Evolutionary conservation across 2,329 filamentous ascomycete genomes (phyloP).

Genomic region (Alternaria sp.): DNA sequence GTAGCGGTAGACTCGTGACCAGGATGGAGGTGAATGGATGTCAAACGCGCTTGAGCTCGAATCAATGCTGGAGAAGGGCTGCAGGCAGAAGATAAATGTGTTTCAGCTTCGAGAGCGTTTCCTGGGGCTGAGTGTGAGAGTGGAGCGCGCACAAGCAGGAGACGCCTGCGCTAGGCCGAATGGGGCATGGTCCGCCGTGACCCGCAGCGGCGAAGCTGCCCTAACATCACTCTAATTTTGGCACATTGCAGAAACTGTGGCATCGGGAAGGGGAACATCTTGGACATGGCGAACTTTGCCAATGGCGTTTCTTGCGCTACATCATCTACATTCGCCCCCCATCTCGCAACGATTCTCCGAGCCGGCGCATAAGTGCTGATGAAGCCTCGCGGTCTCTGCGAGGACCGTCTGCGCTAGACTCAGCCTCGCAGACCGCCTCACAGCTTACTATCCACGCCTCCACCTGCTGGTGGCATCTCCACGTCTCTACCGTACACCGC

Average conservation of each 20-base stretch:
- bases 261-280: conserved; percentile 3
- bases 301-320: conserved; percentile 1
- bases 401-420: conserved; percentile 25
- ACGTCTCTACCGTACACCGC: conserved; percentile 15
- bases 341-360: conserved; percentile 4
- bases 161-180: conserved; percentile 22
- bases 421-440: conserved; percentile 30
- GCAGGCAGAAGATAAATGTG: conserved; percentile 25
- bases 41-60: conserved; percentile 17
- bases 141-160: conserved; percentile 17
- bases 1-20: conserved; percentile 8
- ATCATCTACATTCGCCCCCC: conserved; percentile 2
- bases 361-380: conserved; percentile 12
- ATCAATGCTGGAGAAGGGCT: conserved; percentile 22
- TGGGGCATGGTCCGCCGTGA: conserved; percentile 17
- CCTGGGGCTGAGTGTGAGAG: conserved; percentile 28
- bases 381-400: conserved; percentile 13
- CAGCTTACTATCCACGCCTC: conserved; percentile 30
- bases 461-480: conserved; percentile 24
- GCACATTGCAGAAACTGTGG: conserved; percentile 21
- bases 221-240: conserved; percentile 30
- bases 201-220: conserved; percentile 20
- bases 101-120: conserved; percentile 20
- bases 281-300: not conserved
- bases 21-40: conserved; percentile 11